phyloP scores from a whole-genome alignment of 176 grass and related monocot species.

The Oryza nivara region DNA sequence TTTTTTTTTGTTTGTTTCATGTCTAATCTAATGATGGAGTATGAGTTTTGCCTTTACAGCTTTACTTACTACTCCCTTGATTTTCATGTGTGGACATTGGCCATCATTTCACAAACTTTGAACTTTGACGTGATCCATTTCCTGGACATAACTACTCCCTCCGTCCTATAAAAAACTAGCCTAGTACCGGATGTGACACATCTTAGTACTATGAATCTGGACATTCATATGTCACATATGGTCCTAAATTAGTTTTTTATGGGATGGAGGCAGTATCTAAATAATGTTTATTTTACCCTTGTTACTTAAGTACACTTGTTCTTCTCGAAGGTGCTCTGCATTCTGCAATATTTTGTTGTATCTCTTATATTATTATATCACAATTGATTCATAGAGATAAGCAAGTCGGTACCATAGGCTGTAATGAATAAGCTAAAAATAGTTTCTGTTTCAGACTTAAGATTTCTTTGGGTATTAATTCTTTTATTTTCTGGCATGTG shows the following conservation, averaged over 20 bases:
- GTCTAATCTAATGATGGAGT: not conserved
- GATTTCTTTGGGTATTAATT: not conserved
- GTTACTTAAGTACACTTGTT: not conserved
- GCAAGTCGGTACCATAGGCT: not conserved
- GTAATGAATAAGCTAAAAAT: not conserved
- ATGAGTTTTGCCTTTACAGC: not conserved
- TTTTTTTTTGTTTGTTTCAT: slow-evolving; percentile 6
- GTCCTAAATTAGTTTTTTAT: too few species aligned
- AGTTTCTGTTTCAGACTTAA: not conserved
- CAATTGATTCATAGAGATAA: not conserved
- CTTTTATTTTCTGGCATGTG: slow-evolving; percentile 11
- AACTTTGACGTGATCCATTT: not conserved
- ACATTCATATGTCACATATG: too few species aligned
- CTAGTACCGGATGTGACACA: too few species aligned
- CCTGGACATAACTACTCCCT: not conserved
- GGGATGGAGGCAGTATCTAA: not conserved
- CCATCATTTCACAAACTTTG: not conserved
- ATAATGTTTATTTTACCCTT: not conserved
- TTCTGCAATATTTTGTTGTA: not conserved
- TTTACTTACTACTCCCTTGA: not conserved
- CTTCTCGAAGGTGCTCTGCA: not conserved
- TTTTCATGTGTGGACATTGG: not conserved
- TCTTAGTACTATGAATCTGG: too few species aligned
- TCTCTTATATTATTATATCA: not conserved
- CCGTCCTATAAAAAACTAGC: too few species aligned